These are phyloP conservation scores for Saitozyma sp. DNA, from an alignment of 768 basidiomycete genomes.

Conservation along the genomic window DNA sequence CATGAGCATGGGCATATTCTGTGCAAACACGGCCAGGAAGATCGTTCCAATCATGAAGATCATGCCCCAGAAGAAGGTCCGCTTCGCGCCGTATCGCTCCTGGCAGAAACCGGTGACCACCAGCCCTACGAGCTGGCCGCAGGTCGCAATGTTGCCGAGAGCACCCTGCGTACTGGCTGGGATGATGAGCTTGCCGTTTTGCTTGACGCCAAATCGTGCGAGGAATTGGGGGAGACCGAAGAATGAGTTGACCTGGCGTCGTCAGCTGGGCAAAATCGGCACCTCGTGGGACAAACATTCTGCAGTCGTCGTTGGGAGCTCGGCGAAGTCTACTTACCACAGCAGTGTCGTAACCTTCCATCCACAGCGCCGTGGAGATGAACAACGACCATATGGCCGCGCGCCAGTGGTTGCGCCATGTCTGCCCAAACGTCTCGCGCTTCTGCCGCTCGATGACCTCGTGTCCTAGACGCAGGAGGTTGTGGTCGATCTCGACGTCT, in stretches of 20 bases:
- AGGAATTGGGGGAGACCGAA: conserved; percentile 2
- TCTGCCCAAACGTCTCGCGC: background rate
- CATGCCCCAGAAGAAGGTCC: conserved; percentile 19
- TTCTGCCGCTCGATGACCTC: conserved; percentile 7
- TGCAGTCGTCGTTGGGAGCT: too few species aligned
- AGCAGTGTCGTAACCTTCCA: conserved; percentile 11
- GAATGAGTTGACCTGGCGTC: conserved; percentile 14
- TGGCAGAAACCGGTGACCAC: conserved; percentile 29
- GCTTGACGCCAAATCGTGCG: background rate
- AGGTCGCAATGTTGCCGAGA: conserved; percentile 10
- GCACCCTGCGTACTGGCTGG: conserved; percentile 9
- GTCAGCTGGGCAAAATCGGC: too few species aligned
- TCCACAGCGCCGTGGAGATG: too few species aligned
- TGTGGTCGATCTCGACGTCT: background rate
- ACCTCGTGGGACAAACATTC: too few species aligned
- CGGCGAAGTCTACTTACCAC: background rate
- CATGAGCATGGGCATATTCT: conserved; percentile 22
- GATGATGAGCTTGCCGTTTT: background rate
- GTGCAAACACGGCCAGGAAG: conserved; percentile 34
- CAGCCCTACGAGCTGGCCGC: conserved; percentile 31
- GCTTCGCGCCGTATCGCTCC: conserved; percentile 39
- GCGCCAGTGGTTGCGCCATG: conserved; percentile 3
- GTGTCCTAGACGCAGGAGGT: conserved; percentile 1
- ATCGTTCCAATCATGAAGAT: conserved; percentile 22
- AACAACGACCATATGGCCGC: conserved; percentile 6